Conservation (phyloP, 1,139 yeast genomes). For the Hyphopichia wangnamkhiaoensis region DNA sequence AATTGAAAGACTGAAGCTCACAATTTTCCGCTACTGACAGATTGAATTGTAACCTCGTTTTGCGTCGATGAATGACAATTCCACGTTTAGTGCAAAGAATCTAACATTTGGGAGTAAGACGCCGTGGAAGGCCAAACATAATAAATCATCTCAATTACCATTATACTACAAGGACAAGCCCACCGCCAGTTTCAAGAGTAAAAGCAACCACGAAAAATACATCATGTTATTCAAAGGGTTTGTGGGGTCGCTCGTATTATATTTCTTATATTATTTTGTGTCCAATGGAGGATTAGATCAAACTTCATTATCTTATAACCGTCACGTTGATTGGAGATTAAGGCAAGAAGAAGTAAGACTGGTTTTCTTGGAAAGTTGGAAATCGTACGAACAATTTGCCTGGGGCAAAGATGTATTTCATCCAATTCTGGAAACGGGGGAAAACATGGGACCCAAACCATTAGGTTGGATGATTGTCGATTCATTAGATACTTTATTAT, state of each 20-base stretch:
- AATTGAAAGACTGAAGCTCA: no score
- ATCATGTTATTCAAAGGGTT: constrained; percentile 48
- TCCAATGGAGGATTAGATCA: constrained; percentile 2
- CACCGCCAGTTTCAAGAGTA: constrained; percentile 7
- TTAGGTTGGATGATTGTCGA: constrained; percentile 96
- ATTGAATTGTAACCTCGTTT: not conserved
- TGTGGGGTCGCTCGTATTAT: constrained; percentile 38
- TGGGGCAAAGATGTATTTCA: constrained; percentile 63
- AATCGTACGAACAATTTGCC: constrained; percentile 70
- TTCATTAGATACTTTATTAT: constrained; percentile 76
- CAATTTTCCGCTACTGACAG: no score
- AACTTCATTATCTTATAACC: not conserved
- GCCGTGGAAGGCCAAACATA: constrained; percentile 12
- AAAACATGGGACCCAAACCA: constrained; percentile 80
- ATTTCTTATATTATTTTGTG: constrained; percentile 31
- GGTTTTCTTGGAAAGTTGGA: constrained; percentile 79
- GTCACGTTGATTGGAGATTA: constrained; percentile 31
- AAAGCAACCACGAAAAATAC: constrained; percentile 12
- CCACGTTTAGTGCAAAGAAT: not conserved
- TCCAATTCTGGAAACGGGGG: constrained; percentile 60
- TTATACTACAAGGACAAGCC: constrained; percentile 35
- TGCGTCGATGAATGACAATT: not conserved
- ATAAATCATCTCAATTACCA: constrained; percentile 19
- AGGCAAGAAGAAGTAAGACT: constrained; percentile 58
- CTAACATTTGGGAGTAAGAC: constrained; percentile 4